Evolutionary conservation across 1,139 yeast genomes (phyloP).

Genomic region (Pichia sp.): DNA sequence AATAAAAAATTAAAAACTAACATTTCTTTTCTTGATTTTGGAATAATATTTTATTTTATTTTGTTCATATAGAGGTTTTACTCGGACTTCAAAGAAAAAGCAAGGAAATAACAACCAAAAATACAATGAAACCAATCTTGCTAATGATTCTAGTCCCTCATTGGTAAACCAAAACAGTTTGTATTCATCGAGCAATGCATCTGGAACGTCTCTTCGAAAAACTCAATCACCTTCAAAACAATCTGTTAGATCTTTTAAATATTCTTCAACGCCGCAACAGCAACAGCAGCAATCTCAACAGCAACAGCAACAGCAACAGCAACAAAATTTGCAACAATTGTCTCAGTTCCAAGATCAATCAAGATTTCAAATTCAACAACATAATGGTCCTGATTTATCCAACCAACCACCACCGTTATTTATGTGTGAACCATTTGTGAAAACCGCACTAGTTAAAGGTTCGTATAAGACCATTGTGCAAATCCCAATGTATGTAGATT

Average conservation of each 20-base stretch:
- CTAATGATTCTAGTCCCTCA: slow-evolving; percentile 26
- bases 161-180: slow-evolving; percentile 15
- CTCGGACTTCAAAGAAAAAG: slow-evolving; percentile 54
- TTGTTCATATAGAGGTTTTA: slow-evolving; percentile 45
- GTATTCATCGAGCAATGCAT: slow-evolving; percentile 34
- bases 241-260: slow-evolving; percentile 24
- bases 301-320: slow-evolving; percentile 28
- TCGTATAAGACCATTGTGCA: slow-evolving; percentile 93
- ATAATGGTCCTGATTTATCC: slow-evolving; percentile 1
- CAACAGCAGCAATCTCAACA: slow-evolving; percentile 28
- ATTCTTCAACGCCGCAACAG: slow-evolving; percentile 25
- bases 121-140: slow-evolving; percentile 20
- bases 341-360: slow-evolving; percentile 9
- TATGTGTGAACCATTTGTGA: slow-evolving; percentile 86
- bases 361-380: slow-evolving; percentile 8
- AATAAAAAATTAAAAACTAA: not conserved
- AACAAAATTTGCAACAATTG: slow-evolving; percentile 3
- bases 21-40: not conserved
- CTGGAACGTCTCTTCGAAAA: slow-evolving; percentile 28
- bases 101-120: slow-evolving; percentile 23
- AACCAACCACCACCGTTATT: slow-evolving; percentile 51
- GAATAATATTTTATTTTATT: not conserved
- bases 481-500: slow-evolving; percentile 88
- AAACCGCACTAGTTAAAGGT: slow-evolving; percentile 95
- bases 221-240: slow-evolving; percentile 32